Evolutionary conservation across 208 protist species (phyloP), one percentile per base, ranked within the genome.

Genomic region (Strigomonas culicis): DNA sequence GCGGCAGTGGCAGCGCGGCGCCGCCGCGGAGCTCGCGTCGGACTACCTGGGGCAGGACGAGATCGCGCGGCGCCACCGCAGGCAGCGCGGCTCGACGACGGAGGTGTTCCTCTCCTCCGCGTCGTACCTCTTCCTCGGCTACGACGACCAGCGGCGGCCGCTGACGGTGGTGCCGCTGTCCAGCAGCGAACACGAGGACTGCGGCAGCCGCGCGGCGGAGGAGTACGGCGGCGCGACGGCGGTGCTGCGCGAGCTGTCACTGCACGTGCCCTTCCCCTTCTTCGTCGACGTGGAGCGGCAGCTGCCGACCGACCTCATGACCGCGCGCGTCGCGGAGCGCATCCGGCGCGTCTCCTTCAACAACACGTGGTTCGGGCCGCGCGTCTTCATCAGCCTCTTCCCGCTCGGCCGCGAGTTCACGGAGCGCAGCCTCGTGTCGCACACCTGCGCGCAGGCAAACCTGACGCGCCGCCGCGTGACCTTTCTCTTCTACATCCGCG

Each of bases 381-480:
- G 86, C 63, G 79, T 84, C 63, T 77, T 95, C 39, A 91, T 95
- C 39, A 74, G 86, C 52, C 88, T 75, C 31, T 95, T 93, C 52
- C 86, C 86, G 19, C 75, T 95, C 4, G 89, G 84, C 1, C 72
- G 84, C 10, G 69, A 77, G 61, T 83, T 88, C 62, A 88, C 80
- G 30, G 86, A 95, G 77, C 77, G 75, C 66, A 75, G 74, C 34
- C 70, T 95, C 17, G 80, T 95, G 25, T 68, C 81, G 17, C 85
- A 95, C 78, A 95, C 86, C 19, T 95, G 89, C 75, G 77, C 80
- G 17, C 89, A 90, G 61, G 89, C 86, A 6, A 91, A 92, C 62
- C 70, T 85, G n/a, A 88, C 68, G 0, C 77, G 80, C 41, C 83
- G 86, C 6, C 84, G 89, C 24, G 79, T 95, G 41, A 95, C 89